These are phyloP conservation scores for Didymella keratinophila DNA, from an alignment of 2,329 filamentous ascomycete genomes.

Conservation along the genomic window DNA sequence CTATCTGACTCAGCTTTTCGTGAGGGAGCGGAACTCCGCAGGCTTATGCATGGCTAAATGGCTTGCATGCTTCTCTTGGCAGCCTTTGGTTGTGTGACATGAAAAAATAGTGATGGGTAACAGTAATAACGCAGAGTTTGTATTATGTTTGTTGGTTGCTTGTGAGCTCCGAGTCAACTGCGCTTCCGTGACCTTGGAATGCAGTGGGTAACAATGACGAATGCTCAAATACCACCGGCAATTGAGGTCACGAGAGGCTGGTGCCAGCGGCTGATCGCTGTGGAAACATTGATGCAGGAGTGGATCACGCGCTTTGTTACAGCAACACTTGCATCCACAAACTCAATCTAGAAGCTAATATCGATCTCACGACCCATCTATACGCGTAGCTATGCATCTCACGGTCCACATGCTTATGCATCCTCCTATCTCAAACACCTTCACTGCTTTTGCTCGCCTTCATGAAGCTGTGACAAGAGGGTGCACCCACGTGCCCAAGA, in stretches of 20 bases:
- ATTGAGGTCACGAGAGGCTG: constrained; percentile 3
- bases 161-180: neutral
- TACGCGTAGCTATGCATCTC: constrained; percentile 10
- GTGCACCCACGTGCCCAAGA: constrained; percentile 19
- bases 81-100: neutral
- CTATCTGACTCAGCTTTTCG: constrained; percentile 9
- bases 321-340: constrained; percentile 13
- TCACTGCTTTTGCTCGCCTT: neutral
- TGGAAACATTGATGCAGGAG: constrained; percentile 1
- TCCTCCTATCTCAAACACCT: neutral
- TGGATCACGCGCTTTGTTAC: constrained; percentile 11
- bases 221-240: neutral
- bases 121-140: neutral
- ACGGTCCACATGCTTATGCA: constrained; percentile 4
- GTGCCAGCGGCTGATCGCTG: neutral
- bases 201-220: constrained; percentile 6
- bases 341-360: constrained; percentile 13
- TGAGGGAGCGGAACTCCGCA: constrained; percentile 10
- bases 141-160: neutral
- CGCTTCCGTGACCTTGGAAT: neutral
- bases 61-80: constrained; percentile 2
- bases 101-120: neutral
- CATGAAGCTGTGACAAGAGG: constrained; percentile 7
- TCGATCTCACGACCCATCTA: constrained; percentile 10
- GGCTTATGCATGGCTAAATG: neutral